Evolutionary conservation across 2,329 filamentous ascomycete species (phyloP), one percentile per base, ranked within the genome.

Genomic region (Talaromyces sp.): DNA sequence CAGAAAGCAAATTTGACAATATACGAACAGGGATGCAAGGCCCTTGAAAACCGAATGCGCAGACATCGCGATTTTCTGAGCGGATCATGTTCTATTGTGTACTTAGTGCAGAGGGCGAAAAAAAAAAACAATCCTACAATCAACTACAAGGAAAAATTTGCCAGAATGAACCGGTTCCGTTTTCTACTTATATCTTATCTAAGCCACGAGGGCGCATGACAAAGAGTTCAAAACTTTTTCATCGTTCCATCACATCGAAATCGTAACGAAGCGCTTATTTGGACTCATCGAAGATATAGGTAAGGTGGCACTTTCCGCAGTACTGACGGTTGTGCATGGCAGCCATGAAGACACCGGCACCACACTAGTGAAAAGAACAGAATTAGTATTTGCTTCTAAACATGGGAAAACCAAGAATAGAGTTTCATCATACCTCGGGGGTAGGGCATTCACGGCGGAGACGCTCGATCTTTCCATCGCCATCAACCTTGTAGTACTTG

Each of bases 401-500:
- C 17, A 22, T 9, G 3, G 7, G 21, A 13, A 1, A 21, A 1
- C 22, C 15, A 37, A 56, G 25, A 22, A 41, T 5, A 8, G 6
- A 19, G 6, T n/a, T n/a, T n/a, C n/a, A 33, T 81, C 89, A 82
- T 80, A 94, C 90, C 75, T 88, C 90, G 70, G 92, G 88, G 76
- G 85, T 81, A 69, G 95, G 94, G 85, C 94, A 99, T 87, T 99
- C 95, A 80, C 94, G 87, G 78, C 95, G 87, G 69, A 99, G 88
- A 76, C 94, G 94, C 89, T 99, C 94, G 74, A 99, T 97, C 89
- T 97, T 97, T 81, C 95, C 94, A 75, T 99, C 94, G 73, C 89
- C 91, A 80, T 97, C 94, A 73, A 99, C 94, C 90, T 99, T 99
- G 90, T 99, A 99, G 90, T 99, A 99, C 89, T 99, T 99, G 80